A percentile compares a stretch with the other conserved stretches of the same genome.
Evolutionary conservation across 805 yeast genomes (phyloP).

Genomic region (Ogataea glucozyma): DNA sequence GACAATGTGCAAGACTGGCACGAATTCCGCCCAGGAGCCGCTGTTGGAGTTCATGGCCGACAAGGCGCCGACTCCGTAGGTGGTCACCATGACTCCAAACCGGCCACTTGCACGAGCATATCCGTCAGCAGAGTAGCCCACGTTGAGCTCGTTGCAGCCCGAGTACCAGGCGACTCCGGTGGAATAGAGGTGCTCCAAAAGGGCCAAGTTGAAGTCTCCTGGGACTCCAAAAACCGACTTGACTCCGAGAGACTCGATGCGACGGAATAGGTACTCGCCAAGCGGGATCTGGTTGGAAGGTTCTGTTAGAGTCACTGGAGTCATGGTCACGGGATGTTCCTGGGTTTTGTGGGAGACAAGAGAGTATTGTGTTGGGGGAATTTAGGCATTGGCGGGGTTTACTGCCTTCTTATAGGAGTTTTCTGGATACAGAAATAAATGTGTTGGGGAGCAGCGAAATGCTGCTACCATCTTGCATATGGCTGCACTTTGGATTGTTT

Average conservation of each 20-base stretch:
- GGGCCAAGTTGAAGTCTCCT: slow-evolving; percentile 69
- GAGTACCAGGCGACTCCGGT: slow-evolving; percentile 70
- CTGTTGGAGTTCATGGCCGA: slow-evolving; percentile 81
- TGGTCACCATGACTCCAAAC: slow-evolving; percentile 68
- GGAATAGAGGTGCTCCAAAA: slow-evolving; percentile 67
- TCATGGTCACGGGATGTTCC: too few relatives aligned
- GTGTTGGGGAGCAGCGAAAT: background rate
- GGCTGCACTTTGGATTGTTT: too few relatives aligned
- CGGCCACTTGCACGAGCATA: slow-evolving; percentile 65
- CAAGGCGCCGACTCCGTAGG: slow-evolving; percentile 89
- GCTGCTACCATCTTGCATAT: slow-evolving; percentile 4
- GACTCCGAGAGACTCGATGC: slow-evolving; percentile 57
- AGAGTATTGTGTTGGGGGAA: slow-evolving; percentile 4
- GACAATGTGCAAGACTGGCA: slow-evolving; percentile 80
- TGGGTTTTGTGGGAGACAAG: slow-evolving; percentile 4
- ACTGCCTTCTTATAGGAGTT: background rate
- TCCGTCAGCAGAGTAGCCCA: slow-evolving; percentile 91
- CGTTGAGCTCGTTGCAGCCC: slow-evolving; percentile 83
- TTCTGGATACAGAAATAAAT: too few relatives aligned
- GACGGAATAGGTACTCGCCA: slow-evolving; percentile 64
- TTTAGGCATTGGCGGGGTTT: background rate
- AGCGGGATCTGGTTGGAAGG: slow-evolving; percentile 41
- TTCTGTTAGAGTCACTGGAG: slow-evolving; percentile 11
- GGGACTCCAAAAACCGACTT: slow-evolving; percentile 74
- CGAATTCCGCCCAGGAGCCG: slow-evolving; percentile 80